These are phyloP conservation scores for Penicillium pancosmium DNA, from an alignment of 495 filamentous ascomycete species.

Conservation along the genomic window DNA sequence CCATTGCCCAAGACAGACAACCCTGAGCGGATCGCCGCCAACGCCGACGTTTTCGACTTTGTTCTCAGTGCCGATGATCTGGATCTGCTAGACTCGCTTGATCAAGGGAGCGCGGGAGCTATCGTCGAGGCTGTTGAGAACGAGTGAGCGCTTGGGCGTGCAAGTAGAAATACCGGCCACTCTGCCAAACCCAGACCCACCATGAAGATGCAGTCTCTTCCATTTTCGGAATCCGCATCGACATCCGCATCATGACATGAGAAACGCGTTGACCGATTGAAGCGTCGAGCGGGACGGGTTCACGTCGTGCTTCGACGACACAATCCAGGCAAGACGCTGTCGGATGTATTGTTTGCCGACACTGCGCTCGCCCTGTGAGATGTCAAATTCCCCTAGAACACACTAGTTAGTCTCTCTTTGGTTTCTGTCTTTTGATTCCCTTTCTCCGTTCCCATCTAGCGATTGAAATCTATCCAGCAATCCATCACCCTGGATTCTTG, in stretches of 20 bases:
- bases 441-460: constrained; percentile 25
- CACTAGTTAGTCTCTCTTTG: constrained; percentile 19
- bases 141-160: constrained; percentile 29
- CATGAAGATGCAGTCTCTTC: constrained; percentile 23
- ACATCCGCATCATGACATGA: constrained; percentile 74
- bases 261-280: constrained; percentile 83
- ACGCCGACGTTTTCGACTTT: constrained; percentile 69
- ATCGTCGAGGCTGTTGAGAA: constrained; percentile 56
- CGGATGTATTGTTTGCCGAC: constrained; percentile 79
- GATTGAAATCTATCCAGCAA: constrained; percentile 16
- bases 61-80: constrained; percentile 65
- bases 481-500: not conserved
- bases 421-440: constrained; percentile 15
- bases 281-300: constrained; percentile 82
- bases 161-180: not conserved
- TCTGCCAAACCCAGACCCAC: not conserved
- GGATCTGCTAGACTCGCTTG: constrained; percentile 61
- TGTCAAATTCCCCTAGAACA: constrained; percentile 35
- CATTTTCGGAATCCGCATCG: constrained; percentile 32
- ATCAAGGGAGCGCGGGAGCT: constrained; percentile 60
- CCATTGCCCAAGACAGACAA: constrained; percentile 74
- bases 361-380: constrained; percentile 27
- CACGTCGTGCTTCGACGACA: constrained; percentile 68
- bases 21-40: constrained; percentile 62
- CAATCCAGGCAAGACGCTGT: constrained; percentile 75